Percentiles rank a stretch among this genome's conserved stretches.
These are phyloP conservation scores for Flagelloscypha sp. DNA, from an alignment of 768 basidiomycete genomes.

Conservation along the genomic window DNA sequence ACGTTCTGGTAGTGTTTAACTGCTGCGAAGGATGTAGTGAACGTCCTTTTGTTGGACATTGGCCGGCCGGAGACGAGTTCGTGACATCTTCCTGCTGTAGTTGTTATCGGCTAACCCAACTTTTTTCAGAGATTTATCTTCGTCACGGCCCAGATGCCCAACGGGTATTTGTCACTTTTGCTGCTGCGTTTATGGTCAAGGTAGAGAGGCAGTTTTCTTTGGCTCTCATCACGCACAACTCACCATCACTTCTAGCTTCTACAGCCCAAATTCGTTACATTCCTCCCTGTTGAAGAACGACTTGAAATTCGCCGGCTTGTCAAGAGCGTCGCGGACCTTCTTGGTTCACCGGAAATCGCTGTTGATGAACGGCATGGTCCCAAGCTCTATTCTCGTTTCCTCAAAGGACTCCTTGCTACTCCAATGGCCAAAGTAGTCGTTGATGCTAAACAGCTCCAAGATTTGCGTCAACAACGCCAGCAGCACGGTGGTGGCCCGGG, in stretches of 20 bases:
- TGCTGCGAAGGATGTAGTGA: slow-evolving; percentile 60
- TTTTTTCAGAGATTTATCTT: slow-evolving; percentile 40
- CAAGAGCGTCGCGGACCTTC: slow-evolving; percentile 55
- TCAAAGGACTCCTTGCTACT: slow-evolving; percentile 61
- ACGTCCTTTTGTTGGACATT: slow-evolving; percentile 50
- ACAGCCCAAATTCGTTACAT: slow-evolving; percentile 62
- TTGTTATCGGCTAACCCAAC: slow-evolving; percentile 8
- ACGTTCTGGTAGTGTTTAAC: slow-evolving; percentile 43
- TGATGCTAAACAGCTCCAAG: not conserved
- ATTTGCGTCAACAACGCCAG: no score
- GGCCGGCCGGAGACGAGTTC: slow-evolving; percentile 48
- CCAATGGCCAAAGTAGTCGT: slow-evolving; percentile 32
- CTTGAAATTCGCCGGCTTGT: slow-evolving; percentile 56
- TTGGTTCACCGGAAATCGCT: slow-evolving; percentile 61
- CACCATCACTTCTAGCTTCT: slow-evolving; percentile 41
- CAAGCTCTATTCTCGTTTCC: slow-evolving; percentile 71
- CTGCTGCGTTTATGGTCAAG: slow-evolving; percentile 78
- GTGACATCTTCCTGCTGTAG: slow-evolving; percentile 11
- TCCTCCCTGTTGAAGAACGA: slow-evolving; percentile 51
- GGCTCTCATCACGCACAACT: not conserved
- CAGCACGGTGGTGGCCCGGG: no score
- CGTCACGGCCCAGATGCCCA: slow-evolving; percentile 76
- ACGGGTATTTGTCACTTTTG: slow-evolving; percentile 73
- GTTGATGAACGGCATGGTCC: slow-evolving; percentile 80
- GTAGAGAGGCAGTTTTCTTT: slow-evolving; percentile 23